These are phyloP conservation scores for Penicillium sp. DNA, from an alignment of 2,329 filamentous ascomycete species.

Conservation along the genomic window DNA sequence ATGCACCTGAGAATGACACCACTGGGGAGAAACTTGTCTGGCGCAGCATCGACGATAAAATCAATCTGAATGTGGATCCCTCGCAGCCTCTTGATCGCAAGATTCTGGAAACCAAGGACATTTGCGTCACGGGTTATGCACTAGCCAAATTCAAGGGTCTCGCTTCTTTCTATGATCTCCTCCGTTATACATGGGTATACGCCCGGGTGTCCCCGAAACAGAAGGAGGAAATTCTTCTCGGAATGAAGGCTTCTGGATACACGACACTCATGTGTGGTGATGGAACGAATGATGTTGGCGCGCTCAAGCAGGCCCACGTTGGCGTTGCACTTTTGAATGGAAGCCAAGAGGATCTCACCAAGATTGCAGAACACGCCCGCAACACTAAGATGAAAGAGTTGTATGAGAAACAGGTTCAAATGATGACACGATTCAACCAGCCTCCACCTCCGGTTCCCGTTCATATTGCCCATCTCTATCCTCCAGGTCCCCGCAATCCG, in stretches of 20 bases:
- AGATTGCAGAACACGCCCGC: conserved; percentile 87
- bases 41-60: conserved; percentile 90
- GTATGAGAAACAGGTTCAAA: conserved; percentile 88
- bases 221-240: conserved; percentile 96
- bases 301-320: conserved; percentile 95
- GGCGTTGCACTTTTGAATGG: conserved; percentile 95
- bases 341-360: conserved; percentile 82
- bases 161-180: conserved; percentile 67
- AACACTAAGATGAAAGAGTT: conserved; percentile 98
- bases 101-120: conserved; percentile 80
- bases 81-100: conserved; percentile 73
- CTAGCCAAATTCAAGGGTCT: conserved; percentile 84
- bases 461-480: conserved; percentile 89
- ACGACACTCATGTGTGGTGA: conserved; percentile 98
- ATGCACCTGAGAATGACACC: conserved; percentile 85
- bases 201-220: conserved; percentile 97
- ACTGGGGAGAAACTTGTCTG: conserved; percentile 80
- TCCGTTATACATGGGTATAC: conserved; percentile 94
- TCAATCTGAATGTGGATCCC: conserved; percentile 80
- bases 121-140: conserved; percentile 94
- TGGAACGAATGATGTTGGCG: conserved; percentile 96
- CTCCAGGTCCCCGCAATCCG: conserved; percentile 86
- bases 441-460: conserved; percentile 86
- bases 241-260: conserved; percentile 93
- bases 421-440: conserved; percentile 96